phyloP scores from a whole-genome alignment of 2,329 filamentous ascomycete species.

The Fusarium coicis region DNA sequence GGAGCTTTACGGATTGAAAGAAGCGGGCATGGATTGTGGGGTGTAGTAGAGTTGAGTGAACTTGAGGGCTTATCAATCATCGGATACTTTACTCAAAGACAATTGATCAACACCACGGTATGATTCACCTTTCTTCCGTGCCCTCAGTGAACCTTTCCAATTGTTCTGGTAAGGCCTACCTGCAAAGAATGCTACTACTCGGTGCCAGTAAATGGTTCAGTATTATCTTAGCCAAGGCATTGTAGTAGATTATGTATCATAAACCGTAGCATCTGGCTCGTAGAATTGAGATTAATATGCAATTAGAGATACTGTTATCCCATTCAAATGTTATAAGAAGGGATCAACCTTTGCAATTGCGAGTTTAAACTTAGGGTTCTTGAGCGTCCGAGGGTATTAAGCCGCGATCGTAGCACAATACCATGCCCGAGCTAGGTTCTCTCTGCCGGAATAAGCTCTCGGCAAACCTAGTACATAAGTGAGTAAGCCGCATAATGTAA shows the following conservation, averaged over 20 bases:
- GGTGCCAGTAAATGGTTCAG: background rate
- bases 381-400: background rate
- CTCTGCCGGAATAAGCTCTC: too few relatives aligned
- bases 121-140: background rate
- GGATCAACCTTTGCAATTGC: background rate
- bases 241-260: background rate
- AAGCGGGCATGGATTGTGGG: background rate
- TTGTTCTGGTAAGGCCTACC: background rate
- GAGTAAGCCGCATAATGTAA: background rate
- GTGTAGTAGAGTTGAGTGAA: background rate
- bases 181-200: background rate
- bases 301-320: background rate
- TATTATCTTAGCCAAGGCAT: background rate
- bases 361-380: background rate
- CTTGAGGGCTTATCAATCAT: background rate
- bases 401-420: background rate
- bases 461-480: background rate
- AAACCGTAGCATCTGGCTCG: too few relatives aligned
- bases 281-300: background rate
- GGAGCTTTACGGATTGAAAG: background rate
- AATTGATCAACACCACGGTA: background rate
- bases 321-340: background rate
- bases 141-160: background rate
- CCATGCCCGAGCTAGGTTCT: too few relatives aligned
- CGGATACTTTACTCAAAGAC: background rate